Evolutionary conservation across 2,329 filamentous ascomycete genomes (phyloP).

Genomic region (Aureobasidium sp.): DNA sequence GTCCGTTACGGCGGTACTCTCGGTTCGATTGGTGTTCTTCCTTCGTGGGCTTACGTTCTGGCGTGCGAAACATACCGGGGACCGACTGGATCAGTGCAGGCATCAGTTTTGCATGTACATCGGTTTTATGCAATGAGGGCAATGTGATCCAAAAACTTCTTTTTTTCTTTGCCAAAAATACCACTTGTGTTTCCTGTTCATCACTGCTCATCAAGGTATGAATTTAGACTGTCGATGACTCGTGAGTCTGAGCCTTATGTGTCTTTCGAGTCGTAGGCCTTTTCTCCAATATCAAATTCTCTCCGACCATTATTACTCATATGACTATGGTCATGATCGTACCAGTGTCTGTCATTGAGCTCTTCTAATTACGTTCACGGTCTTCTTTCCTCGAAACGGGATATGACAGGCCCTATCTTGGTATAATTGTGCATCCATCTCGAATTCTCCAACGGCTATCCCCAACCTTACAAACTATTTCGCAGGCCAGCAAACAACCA

Average conservation of each 20-base stretch:
- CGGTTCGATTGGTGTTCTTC: conserved; percentile 16
- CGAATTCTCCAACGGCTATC: neutral
- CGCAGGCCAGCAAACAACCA: neutral
- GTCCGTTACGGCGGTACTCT: conserved; percentile 16
- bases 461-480: neutral
- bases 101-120: conserved; percentile 17
- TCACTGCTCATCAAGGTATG: neutral
- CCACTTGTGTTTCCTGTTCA: conserved; percentile 10
- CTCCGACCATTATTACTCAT: neutral
- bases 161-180: conserved; percentile 16
- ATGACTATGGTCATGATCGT: neutral
- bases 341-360: neutral
- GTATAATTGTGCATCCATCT: neutral
- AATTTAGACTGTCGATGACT: neutral
- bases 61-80: conserved; percentile 17
- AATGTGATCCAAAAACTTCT: conserved; percentile 18
- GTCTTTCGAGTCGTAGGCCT: neutral
- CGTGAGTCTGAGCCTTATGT: neutral
- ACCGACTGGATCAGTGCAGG: conserved; percentile 17
- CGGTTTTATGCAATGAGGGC: conserved; percentile 18
- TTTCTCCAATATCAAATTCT: too few relatives aligned
- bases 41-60: conserved; percentile 17
- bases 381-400: neutral
- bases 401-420: too few relatives aligned
- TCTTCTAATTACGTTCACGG: too few relatives aligned